Percentiles rank a stretch among this genome's conserved stretches.
phyloP scores from a whole-genome alignment of 306 rosid genomes.

The Cucumis cinereus region DNA sequence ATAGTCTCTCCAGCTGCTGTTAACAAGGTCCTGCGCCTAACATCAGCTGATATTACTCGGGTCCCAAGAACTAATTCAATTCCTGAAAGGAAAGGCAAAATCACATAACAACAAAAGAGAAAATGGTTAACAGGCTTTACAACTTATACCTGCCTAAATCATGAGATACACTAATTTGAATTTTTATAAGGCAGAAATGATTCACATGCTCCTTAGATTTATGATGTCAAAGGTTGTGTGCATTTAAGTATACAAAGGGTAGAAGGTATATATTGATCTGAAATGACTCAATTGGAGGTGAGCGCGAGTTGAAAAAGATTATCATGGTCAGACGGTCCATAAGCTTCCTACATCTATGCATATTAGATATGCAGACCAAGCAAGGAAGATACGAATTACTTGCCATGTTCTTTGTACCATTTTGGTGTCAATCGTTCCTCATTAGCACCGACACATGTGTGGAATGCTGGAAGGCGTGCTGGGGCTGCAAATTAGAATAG shows the following conservation, averaged over 20 bases:
- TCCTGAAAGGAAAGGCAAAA: conserved; percentile 24
- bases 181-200: not conserved
- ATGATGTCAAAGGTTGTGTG: not conserved
- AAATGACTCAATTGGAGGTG: not conserved
- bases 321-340: not conserved
- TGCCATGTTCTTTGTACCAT: conserved; percentile 95
- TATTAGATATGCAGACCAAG: not conserved
- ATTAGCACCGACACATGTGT: conserved; percentile 91
- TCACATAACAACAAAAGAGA: not conserved
- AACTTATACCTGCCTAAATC: not conserved
- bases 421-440: conserved; percentile 89
- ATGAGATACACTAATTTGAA: not conserved
- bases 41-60: conserved; percentile 81
- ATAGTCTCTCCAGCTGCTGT: conserved; percentile 91
- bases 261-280: not conserved
- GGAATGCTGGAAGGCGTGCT: conserved; percentile 86
- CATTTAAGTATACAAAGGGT: not conserved
- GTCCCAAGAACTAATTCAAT: conserved; percentile 94
- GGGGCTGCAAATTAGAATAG: conserved; percentile 42
- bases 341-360: not conserved
- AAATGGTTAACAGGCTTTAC: not conserved
- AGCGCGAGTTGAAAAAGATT: not conserved
- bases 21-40: conserved; percentile 77
- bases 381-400: conserved; percentile 21
- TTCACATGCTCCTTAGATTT: not conserved